phyloP scores from a whole-genome alignment of 2,329 filamentous ascomycete genomes.

The Dichotomopilus funicola region DNA sequence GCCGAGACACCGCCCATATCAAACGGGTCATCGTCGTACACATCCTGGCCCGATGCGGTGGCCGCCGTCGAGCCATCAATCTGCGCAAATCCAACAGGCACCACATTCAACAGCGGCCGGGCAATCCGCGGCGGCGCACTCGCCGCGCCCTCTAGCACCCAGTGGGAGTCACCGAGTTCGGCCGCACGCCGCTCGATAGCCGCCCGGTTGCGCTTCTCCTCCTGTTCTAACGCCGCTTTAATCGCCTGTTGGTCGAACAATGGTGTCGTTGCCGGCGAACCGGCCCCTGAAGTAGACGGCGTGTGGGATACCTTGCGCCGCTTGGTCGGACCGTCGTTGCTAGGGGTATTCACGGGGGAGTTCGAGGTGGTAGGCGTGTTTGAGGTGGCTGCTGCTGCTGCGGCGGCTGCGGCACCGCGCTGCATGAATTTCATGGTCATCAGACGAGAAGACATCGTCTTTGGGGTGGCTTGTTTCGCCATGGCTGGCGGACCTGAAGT shows the following conservation, averaged over 20 bases:
- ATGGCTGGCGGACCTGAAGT: constrained; percentile 16
- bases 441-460: constrained; percentile 76
- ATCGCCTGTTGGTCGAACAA: constrained; percentile 54
- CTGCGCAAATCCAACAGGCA: constrained; percentile 51
- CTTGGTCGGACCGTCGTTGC: constrained; percentile 51
- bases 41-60: constrained; percentile 26
- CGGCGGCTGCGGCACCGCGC: constrained; percentile 63
- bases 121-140: constrained; percentile 25
- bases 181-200: constrained; percentile 56
- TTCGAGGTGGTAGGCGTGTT: constrained; percentile 27
- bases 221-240: constrained; percentile 56
- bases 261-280: constrained; percentile 33
- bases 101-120: constrained; percentile 45
- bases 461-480: constrained; percentile 38
- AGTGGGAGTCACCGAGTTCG: constrained; percentile 63
- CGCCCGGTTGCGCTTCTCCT: constrained; percentile 59
- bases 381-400: constrained; percentile 37
- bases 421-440: constrained; percentile 99
- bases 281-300: constrained; percentile 30
- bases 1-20: constrained; percentile 10
- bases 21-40: constrained; percentile 28
- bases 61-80: constrained; percentile 33
- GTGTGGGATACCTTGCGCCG: constrained; percentile 48
- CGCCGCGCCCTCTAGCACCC: constrained; percentile 59
- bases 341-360: constrained; percentile 38